phyloP scores from a whole-genome alignment of 2,329 filamentous ascomycete genomes.

The Botryotinia narcissicola region DNA sequence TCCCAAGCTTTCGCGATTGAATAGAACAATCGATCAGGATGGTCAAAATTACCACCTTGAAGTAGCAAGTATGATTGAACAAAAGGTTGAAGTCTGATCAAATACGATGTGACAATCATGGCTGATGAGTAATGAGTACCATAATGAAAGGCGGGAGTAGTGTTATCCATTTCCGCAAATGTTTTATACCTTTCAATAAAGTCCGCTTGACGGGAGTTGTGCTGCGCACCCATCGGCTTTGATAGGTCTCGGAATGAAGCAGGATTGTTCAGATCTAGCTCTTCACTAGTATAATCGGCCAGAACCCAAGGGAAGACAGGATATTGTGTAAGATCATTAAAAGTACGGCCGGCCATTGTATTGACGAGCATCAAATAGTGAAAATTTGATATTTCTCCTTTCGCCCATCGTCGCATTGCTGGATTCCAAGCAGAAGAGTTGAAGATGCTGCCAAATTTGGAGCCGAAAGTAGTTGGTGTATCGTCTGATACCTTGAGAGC shows the following conservation, averaged over 20 bases:
- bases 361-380: constrained; percentile 99
- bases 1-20: constrained; percentile 89
- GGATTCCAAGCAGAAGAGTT: constrained; percentile 78
- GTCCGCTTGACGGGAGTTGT: constrained; percentile 68
- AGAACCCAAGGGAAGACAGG: constrained; percentile 97
- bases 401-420: constrained; percentile 84
- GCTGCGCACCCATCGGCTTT: constrained; percentile 95
- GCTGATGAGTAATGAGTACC: constrained; percentile 98
- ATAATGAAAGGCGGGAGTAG: constrained; percentile 84
- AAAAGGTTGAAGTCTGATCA: constrained; percentile 93
- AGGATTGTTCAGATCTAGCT: constrained; percentile 82
- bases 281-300: constrained; percentile 91
- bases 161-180: constrained; percentile 82
- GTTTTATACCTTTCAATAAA: constrained; percentile 83
- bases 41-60: constrained; percentile 94
- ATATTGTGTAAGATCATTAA: constrained; percentile 97
- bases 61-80: constrained; percentile 92
- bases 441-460: constrained; percentile 90
- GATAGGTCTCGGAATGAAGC: constrained; percentile 85
- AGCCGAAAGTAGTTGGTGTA: constrained; percentile 64
- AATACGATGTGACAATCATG: constrained; percentile 96
- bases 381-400: constrained; percentile 96
- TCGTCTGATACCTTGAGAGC: constrained; percentile 68
- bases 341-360: constrained; percentile 92
- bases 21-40: constrained; percentile 92